Base-by-base conservation (phyloP, 73 alveolate species). In the Paramecium primaurelia region DNA sequence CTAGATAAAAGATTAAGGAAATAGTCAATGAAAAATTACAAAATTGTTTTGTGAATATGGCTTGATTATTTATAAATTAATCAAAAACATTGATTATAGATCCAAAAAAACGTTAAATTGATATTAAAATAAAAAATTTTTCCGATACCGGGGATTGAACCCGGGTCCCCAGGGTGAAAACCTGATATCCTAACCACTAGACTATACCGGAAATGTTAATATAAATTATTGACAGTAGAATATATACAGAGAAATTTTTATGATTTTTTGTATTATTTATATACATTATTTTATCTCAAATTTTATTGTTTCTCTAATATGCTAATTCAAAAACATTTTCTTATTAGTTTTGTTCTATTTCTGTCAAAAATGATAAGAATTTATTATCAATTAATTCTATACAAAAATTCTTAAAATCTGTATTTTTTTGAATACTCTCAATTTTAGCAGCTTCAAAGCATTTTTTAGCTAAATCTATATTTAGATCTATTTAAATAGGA, bases 121-220 rank as follows among this genome's bases (percentile, higher is more conserved):
- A 54, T 54, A 16, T 54, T 2, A 54, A 7, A 7, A 49, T 34
- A 54, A 73, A 73, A 73, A 80, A 80, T 45, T 80, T 14, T 80
- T 80, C 91, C 91, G 91, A 80, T 80, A 80, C 91, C 91, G 91
- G 91, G 91, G 91, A 80, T 80, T 47, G 91, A 80, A 80, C 91
- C 91, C 91, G 91, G 91, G 91, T 80, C 91, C 91, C 91, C 91
- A 80, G 91, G 91, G 91, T 80, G 91, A 80, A 80, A 80, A 80
- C 91, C 91, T 80, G 91, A 80, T 80, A 80, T 80, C 91, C 91
- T 80, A 80, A 80, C 91, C 91, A 80, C 91, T 80, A 80, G 91
- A 80, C 91, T 80, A 80, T 80, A 80, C 91, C 91, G 91, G 91
- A 80, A 80, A 80, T 80, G 73, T 45, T 80, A 80, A 80, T 54